These are phyloP conservation scores for Canariomyces notabilis DNA, from an alignment of 2,329 filamentous ascomycete genomes.

Conservation along the genomic window DNA sequence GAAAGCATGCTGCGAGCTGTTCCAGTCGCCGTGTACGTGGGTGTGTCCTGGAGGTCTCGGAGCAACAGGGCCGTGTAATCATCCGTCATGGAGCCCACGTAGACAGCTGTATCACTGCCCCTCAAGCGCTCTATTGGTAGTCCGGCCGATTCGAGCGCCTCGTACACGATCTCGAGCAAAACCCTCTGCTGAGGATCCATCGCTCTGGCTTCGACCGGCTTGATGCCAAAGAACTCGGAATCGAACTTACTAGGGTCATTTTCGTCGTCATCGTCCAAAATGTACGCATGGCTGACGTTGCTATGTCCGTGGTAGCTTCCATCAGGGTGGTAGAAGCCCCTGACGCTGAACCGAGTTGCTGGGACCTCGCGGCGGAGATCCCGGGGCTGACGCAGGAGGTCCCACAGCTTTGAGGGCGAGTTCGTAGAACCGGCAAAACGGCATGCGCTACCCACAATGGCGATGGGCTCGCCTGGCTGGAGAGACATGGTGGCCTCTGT, in stretches of 20 bases:
- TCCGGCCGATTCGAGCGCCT: conserved; percentile 25
- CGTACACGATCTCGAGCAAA: conserved; percentile 19
- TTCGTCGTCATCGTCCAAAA: conserved; percentile 11
- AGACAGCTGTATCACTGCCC: conserved; percentile 30
- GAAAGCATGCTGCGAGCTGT: conserved; percentile 27
- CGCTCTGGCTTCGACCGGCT: conserved; percentile 11
- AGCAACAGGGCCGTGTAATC: conserved; percentile 25
- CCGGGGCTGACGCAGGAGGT: conserved; percentile 19
- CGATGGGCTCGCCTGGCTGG: conserved; percentile 27
- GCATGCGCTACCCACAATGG: conserved; percentile 29
- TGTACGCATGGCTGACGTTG: conserved; percentile 15
- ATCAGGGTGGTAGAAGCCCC: conserved; percentile 17
- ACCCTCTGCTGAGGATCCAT: conserved; percentile 21
- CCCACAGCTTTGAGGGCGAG: conserved; percentile 28
- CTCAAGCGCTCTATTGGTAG: conserved; percentile 23
- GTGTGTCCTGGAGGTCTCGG: conserved; percentile 9
- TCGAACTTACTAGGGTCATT: no score
- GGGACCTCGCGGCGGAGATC: conserved; percentile 7
- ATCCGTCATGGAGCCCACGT: conserved; percentile 29
- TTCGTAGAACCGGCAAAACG: conserved; percentile 27
- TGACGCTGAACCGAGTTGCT: conserved; percentile 8
- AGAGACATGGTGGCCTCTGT: conserved; percentile 1
- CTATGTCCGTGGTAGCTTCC: conserved; percentile 5
- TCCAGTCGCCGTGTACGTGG: conserved; percentile 26
- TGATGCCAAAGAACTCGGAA: conserved; percentile 18